Evolutionary conservation across 495 filamentous ascomycete species (phyloP), one percentile per base, ranked within the genome.

Genomic region (Aspergillus bertholletiae): DNA sequence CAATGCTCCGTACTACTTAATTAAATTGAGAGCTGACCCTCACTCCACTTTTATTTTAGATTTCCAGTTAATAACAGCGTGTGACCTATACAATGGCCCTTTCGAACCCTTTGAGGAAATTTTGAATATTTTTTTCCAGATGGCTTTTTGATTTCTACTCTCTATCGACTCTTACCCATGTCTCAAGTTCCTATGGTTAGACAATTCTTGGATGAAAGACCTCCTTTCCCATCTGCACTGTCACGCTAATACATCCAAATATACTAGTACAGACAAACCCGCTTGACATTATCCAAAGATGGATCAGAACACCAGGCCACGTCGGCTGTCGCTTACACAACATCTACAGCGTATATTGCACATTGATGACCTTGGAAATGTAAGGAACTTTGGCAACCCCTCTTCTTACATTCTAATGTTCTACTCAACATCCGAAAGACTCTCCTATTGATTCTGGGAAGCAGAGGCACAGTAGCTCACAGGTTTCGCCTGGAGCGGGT

Each of bases 291-390:
- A 9, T 44, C 21, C 23, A 46, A 50, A 34, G 28, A 61, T 66
- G 63, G 39, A 54, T 12, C 37, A 21, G 17, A 51, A 49, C 44
- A 59, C 53, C 56, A 64, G 63, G 28, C 51, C 54, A 53, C 66
- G 67, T 18, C 61, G 69, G 66, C 65, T 64, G 13, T 75, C 70
- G 11, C 57, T 75, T 54, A 63, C 72, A 7, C 61, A 67, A 44
- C 69, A 71, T 17, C 57, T 75, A 21, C 69, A 72, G 34, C 72
- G 72, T 13, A 61, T 67, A 13, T 57, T 75, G 11, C 58, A 61
- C 45, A 46, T 60, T 7, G 70, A 71, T 49, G 66, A 58, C 39
- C 41, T 55, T 13, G 56, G 47, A 5, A 65, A 66, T 56, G 72
- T 72, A 53, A 56, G 66, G 51, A 43, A 15, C 41, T 26, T 50